Base-by-base conservation (phyloP, 2,329 filamentous ascomycete genomes). In the Stemphylium beticola region DNA sequence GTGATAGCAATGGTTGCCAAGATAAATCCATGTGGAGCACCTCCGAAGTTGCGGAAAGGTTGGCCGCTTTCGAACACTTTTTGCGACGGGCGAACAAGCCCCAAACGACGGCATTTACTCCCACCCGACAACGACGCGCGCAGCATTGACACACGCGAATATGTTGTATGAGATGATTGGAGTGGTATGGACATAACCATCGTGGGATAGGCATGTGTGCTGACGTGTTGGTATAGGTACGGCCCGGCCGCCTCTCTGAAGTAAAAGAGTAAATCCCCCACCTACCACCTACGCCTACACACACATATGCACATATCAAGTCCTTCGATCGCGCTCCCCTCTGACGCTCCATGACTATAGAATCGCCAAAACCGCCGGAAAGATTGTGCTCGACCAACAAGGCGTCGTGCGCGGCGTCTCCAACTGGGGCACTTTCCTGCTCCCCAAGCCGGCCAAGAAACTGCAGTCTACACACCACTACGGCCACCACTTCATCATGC, bases 151-250 rank as follows among this genome's bases (percentile, higher is more conserved):
- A 29, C 63, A 29, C 45, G 18, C 37, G 32, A 71, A 53, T 64
- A 97, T 99, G 95, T 82, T 99, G 80, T 99, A 99, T 83, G 95
- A 99, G 82, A 82, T 98, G 73, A 95, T 99, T 78, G 95, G 91
- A 77, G 89, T 97, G 79, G 95, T 97, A 81, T 71, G 89, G 34
- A 26, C 14, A 24, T 36, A n/a, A 18, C 29, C 26, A 15, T 40
- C 15, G n/a, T 31, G 15, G 0, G 18, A 45, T n/a, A 9, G 26
- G 20, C 32, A 34, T 15, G 12, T 29, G 33, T 40, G 31, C 43
- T 45, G 32, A 45, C 31, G 14, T 37, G 34, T 41, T 29, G 37
- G 38, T 18, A 26, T 74, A 98, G 95, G 92, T 96, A 81, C 93
- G 95, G 73, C 91, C 92, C 66, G 91, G 91, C 83, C 93, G 87